phyloP scores from a whole-genome alignment of 208 protist genomes.

The Balamuthia mandrillaris region DNA sequence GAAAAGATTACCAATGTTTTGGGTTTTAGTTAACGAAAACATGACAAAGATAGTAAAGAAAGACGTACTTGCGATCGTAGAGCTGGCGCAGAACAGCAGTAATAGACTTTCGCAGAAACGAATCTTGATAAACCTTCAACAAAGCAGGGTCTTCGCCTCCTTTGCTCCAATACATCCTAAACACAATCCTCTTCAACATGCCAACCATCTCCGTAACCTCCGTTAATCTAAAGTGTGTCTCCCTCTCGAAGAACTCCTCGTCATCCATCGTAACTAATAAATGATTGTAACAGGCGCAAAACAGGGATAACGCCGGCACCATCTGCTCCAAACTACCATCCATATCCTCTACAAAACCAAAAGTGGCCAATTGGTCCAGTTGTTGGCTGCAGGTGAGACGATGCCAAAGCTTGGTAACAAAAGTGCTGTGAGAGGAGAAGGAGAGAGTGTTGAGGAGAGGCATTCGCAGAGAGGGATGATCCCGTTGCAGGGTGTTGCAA shows the following conservation, averaged over 20 bases:
- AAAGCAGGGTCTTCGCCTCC: background rate
- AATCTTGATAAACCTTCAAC: background rate
- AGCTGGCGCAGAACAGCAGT: slow-evolving; percentile 8
- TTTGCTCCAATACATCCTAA: slow-evolving; percentile 16
- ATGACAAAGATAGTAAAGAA: too few relatives aligned
- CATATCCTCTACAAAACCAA: background rate
- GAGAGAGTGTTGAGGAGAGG: background rate
- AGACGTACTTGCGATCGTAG: slow-evolving; percentile 17
- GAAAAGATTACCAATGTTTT: too few relatives aligned
- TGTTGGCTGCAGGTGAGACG: too few relatives aligned
- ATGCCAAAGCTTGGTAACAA: slow-evolving; percentile 9
- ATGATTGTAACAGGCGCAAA: slow-evolving; percentile 5
- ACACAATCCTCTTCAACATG: background rate
- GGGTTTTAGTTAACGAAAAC: too few relatives aligned
- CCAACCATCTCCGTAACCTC: too few relatives aligned
- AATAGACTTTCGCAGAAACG: background rate
- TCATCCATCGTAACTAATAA: background rate
- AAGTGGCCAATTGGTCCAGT: too few relatives aligned
- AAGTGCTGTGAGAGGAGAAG: too few relatives aligned
- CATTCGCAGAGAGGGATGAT: background rate
- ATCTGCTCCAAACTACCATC: background rate
- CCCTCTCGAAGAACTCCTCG: slow-evolving; percentile 15
- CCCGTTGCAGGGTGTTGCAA: background rate
- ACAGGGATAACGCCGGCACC: background rate
- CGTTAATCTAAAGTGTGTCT: background rate